phyloP scores from a whole-genome alignment of 441 rosid species.

The Biscutella laevigata region DNA sequence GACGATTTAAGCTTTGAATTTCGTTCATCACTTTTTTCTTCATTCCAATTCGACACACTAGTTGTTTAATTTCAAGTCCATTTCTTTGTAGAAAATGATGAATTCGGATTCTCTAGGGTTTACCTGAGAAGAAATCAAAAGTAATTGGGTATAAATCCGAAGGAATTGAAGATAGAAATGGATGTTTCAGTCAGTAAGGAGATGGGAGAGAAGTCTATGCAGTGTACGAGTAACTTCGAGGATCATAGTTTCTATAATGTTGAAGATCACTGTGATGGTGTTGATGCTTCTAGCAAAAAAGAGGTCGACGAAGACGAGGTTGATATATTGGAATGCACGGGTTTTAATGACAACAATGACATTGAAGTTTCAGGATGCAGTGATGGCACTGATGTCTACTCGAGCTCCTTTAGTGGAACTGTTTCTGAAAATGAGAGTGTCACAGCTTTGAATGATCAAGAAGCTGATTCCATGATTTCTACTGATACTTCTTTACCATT shows the following conservation, averaged over 20 bases:
- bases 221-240: slow-evolving; percentile 32
- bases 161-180: slow-evolving; percentile 20
- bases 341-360: slow-evolving; percentile 8
- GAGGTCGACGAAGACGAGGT: slow-evolving; percentile 35
- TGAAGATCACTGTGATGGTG: slow-evolving; percentile 13
- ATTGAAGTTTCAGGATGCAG: slow-evolving; percentile 21
- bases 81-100: background rate
- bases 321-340: slow-evolving; percentile 35
- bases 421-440: slow-evolving; percentile 36
- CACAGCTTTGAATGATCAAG: slow-evolving; percentile 39
- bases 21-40: background rate
- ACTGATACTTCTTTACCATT: slow-evolving; percentile 22
- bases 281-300: background rate
- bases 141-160: slow-evolving; percentile 30
- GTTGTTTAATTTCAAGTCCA: background rate
- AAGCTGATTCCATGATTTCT: slow-evolving; percentile 48
- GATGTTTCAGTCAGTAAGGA: slow-evolving; percentile 26
- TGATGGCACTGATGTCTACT: slow-evolving; percentile 46
- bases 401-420: slow-evolving; percentile 70
- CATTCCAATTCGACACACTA: background rate
- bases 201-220: slow-evolving; percentile 27
- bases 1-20: slow-evolving; percentile 6
- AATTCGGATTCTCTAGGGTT: slow-evolving; percentile 13
- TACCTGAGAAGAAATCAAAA: background rate
- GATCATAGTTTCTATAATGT: slow-evolving; percentile 27